Evolutionary conservation across 768 basidiomycete genomes (phyloP), one percentile per base, ranked within the genome.

Genomic region (Mycena alexandri): DNA sequence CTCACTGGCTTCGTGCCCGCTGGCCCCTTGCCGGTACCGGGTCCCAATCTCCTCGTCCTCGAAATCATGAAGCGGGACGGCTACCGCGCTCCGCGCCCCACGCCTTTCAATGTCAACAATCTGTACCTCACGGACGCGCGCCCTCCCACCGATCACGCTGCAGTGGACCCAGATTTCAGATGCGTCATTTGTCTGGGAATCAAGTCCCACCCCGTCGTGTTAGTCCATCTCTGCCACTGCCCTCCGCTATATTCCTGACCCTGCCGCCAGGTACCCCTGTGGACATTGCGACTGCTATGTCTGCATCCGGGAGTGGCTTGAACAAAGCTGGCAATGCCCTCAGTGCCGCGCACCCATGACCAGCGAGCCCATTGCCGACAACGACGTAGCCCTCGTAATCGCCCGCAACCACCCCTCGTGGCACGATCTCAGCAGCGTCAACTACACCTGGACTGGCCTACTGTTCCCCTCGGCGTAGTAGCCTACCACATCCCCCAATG

Each of bases 131-230:
- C 46, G 10, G 25, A 5, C 8, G 19, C 29, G 9, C 51, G 51
- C 29, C 51, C 25, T 17, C 51, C 51, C 29, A 16, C 51, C 25
- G 17, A 52, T 13, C 17, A 22, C n/a, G 1, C 8, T 16, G 6
- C 29, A 1, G 24, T 13, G 34, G 34, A 36, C 3, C 25, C 25
- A 9, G 2, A 52, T 2, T 25, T 33, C 25, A 25, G 17, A 33
- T 52, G 51, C 34, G 25, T 7, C 1, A 33, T 52, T 19, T 52
- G 51, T 25, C n/a, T 33, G 22, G 34, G 34, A 5, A 52, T 52
- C 25, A 52, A 52, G 25, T 52, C 51, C 10, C 51, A 52, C 29
- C 51, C 51, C 14, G 51, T 52, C n/a, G 3, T 14, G 51, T 52
- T 36, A 6, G 7, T 12, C 34, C 12, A 36, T 36, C 12, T 36